Percentiles rank a stretch among this genome's conserved stretches.
phyloP scores from a whole-genome alignment of 805 yeast species.

The Wickerhamomyces hampshirensis region DNA sequence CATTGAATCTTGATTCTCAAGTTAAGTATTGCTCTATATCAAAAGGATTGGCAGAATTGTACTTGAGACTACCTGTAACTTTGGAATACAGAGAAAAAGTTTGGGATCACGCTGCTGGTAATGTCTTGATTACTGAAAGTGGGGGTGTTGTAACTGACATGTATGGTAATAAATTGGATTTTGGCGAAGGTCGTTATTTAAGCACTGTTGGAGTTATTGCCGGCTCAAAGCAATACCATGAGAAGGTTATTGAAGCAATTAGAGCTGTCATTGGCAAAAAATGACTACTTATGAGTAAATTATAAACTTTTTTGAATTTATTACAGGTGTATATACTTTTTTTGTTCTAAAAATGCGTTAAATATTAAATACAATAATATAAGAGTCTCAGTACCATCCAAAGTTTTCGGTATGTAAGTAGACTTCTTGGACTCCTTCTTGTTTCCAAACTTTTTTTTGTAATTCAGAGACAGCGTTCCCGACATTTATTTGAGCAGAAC shows the following conservation, averaged over 20 bases:
- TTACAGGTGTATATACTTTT: too few species aligned
- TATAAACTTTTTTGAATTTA: too few species aligned
- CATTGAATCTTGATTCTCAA: constrained; percentile 88
- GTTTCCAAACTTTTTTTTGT: constrained; percentile 31
- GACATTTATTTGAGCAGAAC: constrained; percentile 32
- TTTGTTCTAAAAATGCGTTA: too few species aligned
- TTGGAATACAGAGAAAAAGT: constrained; percentile 83
- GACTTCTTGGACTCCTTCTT: constrained; percentile 34
- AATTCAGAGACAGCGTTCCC: constrained; percentile 36
- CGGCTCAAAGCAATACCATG: constrained; percentile 36
- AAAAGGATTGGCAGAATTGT: constrained; percentile 88
- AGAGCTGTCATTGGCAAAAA: constrained; percentile 8
- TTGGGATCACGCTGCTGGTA: constrained; percentile 99
- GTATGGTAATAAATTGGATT: constrained; percentile 67
- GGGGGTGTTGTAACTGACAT: constrained; percentile 91
- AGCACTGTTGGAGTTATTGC: constrained; percentile 91
- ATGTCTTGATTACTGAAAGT: constrained; percentile 77
- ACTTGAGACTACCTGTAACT: constrained; percentile 80
- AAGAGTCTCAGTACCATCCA: constrained; percentile 35
- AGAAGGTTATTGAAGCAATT: constrained; percentile 26
- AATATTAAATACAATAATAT: too few species aligned
- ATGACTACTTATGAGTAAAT: not conserved
- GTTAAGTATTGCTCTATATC: constrained; percentile 92
- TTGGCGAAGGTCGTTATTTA: constrained; percentile 80
- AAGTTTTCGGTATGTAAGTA: constrained; percentile 48